Base-by-base conservation (phyloP, 2,329 filamentous ascomycete genomes). In the Colletotrichum abscissum region DNA sequence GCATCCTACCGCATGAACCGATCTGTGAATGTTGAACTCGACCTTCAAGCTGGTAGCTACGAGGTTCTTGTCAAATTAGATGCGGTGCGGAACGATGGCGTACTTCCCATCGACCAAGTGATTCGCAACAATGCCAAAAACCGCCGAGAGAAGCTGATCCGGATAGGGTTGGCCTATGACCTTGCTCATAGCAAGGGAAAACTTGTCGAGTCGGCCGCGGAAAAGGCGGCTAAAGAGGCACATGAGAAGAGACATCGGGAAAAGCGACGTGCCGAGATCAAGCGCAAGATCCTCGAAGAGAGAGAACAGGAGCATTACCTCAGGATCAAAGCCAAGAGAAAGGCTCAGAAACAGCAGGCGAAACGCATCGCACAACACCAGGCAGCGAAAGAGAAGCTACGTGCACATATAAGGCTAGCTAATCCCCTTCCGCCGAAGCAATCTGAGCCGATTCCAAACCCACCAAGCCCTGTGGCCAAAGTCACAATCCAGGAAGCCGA, bases 1-100 rank as follows among this genome's bases (percentile, higher is more conserved):
- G 83, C 84, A 38, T 85, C 86, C 42, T 87, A 88, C 73, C 82
- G 88, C 28, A 94, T 95, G 89, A 90, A 87, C 26, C 91, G 94
- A 7, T 94, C 92, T 1, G 92, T 95, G 52, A 95, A 92, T 63
- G 91, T 93, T 1, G 94, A 97, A 80, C 86, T 97, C 9, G 87
- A 92, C 46, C 89, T 97, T 30, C 91, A 94, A 24, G 88, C 92
- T 0, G 94, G 94, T 12, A 90, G 89, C 56, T 97, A 97, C 81
- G 90, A 90, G 7, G 90, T 97, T 5, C 86, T 94, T 26, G 88
- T 96, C 80, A 95, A 94, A 79, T 88, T 97, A 71, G 91, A 92
- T 8, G 93, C 93, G 1, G 88, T 87, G 22, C 89, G 92, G n/a
- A 80, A 86, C 30, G 83, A 87, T 9, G 82, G 84, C 1, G 86